A percentile compares a stretch with the other conserved stretches of the same genome.
Evolutionary conservation across 73 alveolate species (phyloP).

Genomic region (Paramecium sonneborni): DNA sequence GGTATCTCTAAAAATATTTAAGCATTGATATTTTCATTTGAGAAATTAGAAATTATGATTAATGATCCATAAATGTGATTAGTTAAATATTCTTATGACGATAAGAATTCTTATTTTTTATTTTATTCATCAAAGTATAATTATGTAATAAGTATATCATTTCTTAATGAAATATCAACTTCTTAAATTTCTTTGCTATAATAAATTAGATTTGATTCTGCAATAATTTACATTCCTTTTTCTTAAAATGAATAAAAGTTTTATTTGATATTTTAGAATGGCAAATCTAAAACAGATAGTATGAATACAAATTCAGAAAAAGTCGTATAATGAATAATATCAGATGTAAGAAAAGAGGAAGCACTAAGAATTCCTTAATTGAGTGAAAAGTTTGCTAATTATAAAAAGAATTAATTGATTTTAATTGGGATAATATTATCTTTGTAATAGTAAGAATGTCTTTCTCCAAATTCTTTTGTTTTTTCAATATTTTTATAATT

Average conservation of each 20-base stretch:
- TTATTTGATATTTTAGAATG: slow-evolving; percentile 72
- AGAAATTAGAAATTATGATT: slow-evolving; percentile 86
- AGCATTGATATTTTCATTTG: slow-evolving; percentile 69
- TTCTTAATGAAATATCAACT: background rate
- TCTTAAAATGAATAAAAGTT: slow-evolving; percentile 59
- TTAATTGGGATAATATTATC: background rate
- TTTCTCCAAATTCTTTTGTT: slow-evolving; percentile 87
- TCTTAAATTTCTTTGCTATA: background rate
- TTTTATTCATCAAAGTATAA: slow-evolving; percentile 69
- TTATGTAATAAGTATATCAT: slow-evolving; percentile 79
- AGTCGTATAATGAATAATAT: slow-evolving; percentile 37
- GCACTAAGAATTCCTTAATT: slow-evolving; percentile 11
- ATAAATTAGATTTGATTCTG: background rate
- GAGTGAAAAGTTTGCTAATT: slow-evolving; percentile 81
- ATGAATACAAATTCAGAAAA: slow-evolving; percentile 70
- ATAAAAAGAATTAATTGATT: slow-evolving; percentile 73
- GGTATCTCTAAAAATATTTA: slow-evolving; percentile 90
- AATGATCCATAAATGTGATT: slow-evolving; percentile 81
- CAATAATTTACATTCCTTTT: background rate
- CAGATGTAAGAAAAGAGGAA: background rate
- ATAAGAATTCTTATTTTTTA: background rate
- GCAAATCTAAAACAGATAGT: slow-evolving; percentile 78
- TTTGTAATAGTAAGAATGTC: slow-evolving; percentile 71
- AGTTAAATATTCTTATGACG: slow-evolving; percentile 74
- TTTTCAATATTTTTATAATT: slow-evolving; percentile 76